Conservation (phyloP, 164 flowering plant genomes). For the Paratinospora sagittata region DNA sequence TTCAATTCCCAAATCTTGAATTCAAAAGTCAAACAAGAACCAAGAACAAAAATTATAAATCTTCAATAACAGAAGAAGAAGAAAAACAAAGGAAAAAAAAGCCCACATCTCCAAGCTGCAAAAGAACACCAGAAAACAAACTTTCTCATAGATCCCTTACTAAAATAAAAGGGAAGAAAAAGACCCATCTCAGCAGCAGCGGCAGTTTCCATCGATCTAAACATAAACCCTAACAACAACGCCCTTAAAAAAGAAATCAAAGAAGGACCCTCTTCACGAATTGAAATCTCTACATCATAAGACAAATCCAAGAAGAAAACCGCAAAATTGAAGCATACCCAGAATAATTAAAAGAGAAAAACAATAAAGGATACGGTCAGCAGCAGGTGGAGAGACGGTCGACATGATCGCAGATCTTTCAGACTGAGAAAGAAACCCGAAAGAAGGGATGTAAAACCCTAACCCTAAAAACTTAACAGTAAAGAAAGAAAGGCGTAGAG, state of each 20-base stretch:
- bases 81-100: neutral
- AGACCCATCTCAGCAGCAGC: too few relatives aligned
- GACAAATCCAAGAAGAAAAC: neutral
- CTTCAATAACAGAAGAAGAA: too few relatives aligned
- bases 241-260: neutral
- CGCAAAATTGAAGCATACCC: conserved; percentile 5
- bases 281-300: neutral
- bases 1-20: neutral
- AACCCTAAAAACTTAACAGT: conserved; percentile 4
- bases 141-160: too few relatives aligned
- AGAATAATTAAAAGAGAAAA: neutral
- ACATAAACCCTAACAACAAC: conserved; percentile 26
- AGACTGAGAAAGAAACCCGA: neutral
- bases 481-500: neutral
- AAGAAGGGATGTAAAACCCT: conserved; percentile 8
- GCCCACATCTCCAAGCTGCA: too few relatives aligned
- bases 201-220: conserved; percentile 6
- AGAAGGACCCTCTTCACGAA: neutral
- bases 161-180: too few relatives aligned
- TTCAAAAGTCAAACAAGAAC: neutral
- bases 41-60: too few relatives aligned
- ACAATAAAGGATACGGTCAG: conserved; percentile 35
- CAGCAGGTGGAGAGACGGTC: conserved; percentile 29
- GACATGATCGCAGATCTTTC: conserved; percentile 30
- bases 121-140: too few relatives aligned